Evolutionary conservation across 140 eudicot genomes (phyloP).

Genomic region (Cichorium intybus): DNA sequence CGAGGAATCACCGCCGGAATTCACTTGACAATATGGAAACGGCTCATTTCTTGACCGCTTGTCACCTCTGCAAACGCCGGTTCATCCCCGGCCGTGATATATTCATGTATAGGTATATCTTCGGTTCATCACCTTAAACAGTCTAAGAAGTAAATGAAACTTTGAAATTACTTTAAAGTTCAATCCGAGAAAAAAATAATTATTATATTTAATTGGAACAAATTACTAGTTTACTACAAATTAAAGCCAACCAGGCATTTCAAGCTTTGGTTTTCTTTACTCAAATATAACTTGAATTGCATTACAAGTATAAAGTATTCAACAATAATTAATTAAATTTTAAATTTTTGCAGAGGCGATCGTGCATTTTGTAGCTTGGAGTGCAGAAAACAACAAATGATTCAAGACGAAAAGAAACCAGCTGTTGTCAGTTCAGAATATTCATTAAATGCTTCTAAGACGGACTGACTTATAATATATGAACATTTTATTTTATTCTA

Average conservation of each 20-base stretch:
- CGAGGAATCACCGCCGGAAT: conserved; percentile 39
- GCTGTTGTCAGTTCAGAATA: conserved; percentile 2
- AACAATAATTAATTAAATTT: not conserved
- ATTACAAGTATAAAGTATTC: not conserved
- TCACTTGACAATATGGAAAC: conserved; percentile 35
- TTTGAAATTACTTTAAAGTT: too few relatives aligned
- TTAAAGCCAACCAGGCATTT: not conserved
- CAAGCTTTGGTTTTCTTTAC: not conserved
- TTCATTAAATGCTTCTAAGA: conserved; percentile 26
- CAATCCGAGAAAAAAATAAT: too few relatives aligned
- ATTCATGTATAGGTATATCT: conserved; percentile 65
- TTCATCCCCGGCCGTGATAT: conserved; percentile 62
- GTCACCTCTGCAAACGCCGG: conserved; percentile 53
- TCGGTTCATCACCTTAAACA: not conserved
- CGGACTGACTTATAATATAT: not conserved
- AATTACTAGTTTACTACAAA: not conserved
- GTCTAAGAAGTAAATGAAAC: too few relatives aligned
- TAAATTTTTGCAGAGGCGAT: conserved; percentile 44
- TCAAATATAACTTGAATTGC: not conserved
- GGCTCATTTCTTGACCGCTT: conserved; percentile 45
- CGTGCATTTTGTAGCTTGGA: conserved; percentile 54
- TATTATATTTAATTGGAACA: too few relatives aligned
- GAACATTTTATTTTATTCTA: not conserved
- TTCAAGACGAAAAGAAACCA: conserved; percentile 41
- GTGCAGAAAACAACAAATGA: conserved; percentile 60